Base-by-base conservation (phyloP, 164 flowering plant genomes). In the Vitis cinerea region DNA sequence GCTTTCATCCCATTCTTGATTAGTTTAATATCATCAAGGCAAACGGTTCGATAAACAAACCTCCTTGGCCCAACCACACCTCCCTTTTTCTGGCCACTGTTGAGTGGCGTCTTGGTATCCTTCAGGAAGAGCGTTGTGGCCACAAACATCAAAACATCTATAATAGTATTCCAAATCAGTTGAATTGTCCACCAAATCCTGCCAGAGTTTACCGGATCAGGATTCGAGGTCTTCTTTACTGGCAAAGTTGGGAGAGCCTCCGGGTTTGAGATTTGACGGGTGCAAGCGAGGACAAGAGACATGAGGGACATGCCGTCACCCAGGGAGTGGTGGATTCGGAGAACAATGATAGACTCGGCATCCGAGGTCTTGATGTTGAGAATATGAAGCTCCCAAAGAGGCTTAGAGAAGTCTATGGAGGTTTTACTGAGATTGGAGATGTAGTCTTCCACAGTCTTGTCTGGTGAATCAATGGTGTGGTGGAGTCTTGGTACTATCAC, bases 271-370 rank as follows among this genome's bases (percentile, higher is more conserved):
- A 72, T 58, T 71, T 81, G 77, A 3, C 85, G 77, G 8, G 89
- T 83, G 63, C 85, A 81, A 14, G 92, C 85, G 10, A 87, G 77
- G 7, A 87, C 68, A 10, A 88, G 84, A 14, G 90, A 81, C 59
- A 89, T 79, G 17, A 89, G 83, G 1, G 94, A 91, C 11, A 75
- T 62, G 16, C 93, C 94, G 58, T 91, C 94, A 8, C 97, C 94
- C 9, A 89, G 71, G 0, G 97, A 88, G 73, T 90, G 96, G 75
- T 90, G 93, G 64, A 87, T 71, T 52, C 84, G 75, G 31, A 86
- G 74, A 2, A 88, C 49, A 2, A 70, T 84, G 2, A 79, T 65
- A 0, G 86, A 76, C 23, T 82, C 80, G 0, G 90, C 86, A 14
- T 83, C 79, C 1, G 82, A 50, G 48, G 88, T 87, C 64, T 77